Base-by-base conservation (phyloP, 345 rosid species). In the Lepidium didymum region DNA sequence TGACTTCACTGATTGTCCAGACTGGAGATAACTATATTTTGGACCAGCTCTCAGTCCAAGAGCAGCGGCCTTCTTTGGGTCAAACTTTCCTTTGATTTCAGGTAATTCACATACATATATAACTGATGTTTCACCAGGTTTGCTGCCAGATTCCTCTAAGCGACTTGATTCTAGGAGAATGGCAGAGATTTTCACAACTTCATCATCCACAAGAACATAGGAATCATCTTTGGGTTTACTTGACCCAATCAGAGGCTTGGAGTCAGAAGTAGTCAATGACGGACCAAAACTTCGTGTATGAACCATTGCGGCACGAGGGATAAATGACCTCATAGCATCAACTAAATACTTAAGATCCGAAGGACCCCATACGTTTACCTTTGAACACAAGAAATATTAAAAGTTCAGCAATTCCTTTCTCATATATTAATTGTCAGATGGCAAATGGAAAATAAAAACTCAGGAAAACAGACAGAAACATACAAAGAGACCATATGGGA, bases 351-450 rank as follows among this genome's bases (percentile, higher is more conserved):
- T 81, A 50, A 94, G 95, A 86, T 94, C 96, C 29, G 96, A 94
- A 56, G 97, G 96, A 60, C 99, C 99, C 92, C 99, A 94, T 29
- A 94, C 62, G 19, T 94, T 94, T 58, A 94, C 96, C 99, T 91
- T 82, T 50, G 75, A 72, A 45, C 13, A 58, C 53, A 18, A 68
- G 1, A 64, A 9, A 49, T 25, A 62, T 38, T 29, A 56, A 0
- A 57, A 50, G 2, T 18, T 73, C 55, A 73, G 60, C 40, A 49
- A 64, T 49, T 19, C 46, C 60, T 33, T 29, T 25, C 58, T 25
- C 58, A 59, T 6, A 58, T 15, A 25, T 25, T 56, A 27, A 59
- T 11, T 7, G 4, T 41, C 21, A 18, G 23, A 46, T 44, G 49
- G 60, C 57, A 10, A 51, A 59, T 44, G 53, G 60, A 61, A 10